phyloP scores from a whole-genome alignment of 2,329 filamentous ascomycete genomes.

The Lachnum nothofagi region DNA sequence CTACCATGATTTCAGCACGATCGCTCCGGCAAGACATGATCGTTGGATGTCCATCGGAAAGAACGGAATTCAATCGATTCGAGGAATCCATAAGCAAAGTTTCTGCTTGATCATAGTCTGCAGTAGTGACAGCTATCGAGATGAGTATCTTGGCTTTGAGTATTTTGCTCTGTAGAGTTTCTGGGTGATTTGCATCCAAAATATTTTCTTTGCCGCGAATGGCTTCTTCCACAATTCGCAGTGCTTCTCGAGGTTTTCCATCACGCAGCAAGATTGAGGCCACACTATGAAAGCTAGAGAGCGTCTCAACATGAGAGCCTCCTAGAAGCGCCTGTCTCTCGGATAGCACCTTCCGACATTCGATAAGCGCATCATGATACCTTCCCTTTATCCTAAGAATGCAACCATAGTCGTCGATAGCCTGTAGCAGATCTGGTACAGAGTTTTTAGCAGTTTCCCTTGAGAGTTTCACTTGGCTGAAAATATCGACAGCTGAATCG shows the following conservation, averaged over 20 bases:
- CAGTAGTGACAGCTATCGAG: constrained; percentile 15
- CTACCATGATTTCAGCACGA: constrained; percentile 20
- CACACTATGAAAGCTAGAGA: constrained; percentile 22
- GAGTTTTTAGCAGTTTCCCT: constrained; percentile 10
- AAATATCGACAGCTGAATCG: constrained; percentile 17
- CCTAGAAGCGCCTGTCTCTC: constrained; percentile 19
- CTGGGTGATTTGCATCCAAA: constrained; percentile 21
- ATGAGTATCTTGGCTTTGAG: constrained; percentile 21
- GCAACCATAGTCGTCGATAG: constrained; percentile 18
- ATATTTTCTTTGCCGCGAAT: constrained; percentile 20
- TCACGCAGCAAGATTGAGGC: constrained; percentile 19
- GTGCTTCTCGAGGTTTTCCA: constrained; percentile 21
- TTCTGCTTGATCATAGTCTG: constrained; percentile 24
- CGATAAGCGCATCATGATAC: constrained; percentile 18
- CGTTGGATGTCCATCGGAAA: constrained; percentile 22
- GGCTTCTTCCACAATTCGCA: constrained; percentile 19
- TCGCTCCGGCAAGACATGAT: constrained; percentile 22
- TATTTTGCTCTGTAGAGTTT: constrained; percentile 23
- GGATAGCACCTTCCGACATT: constrained; percentile 20
- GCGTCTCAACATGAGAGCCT: constrained; percentile 21
- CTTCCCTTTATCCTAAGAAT: constrained; percentile 21
- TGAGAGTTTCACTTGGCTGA: constrained; percentile 12
- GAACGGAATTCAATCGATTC: constrained; percentile 13
- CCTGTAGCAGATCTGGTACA: constrained; percentile 7
- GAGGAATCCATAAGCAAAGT: constrained; percentile 16